Conservation (phyloP, 805 yeast genomes). For the Barnettozyma wickerhamii region DNA sequence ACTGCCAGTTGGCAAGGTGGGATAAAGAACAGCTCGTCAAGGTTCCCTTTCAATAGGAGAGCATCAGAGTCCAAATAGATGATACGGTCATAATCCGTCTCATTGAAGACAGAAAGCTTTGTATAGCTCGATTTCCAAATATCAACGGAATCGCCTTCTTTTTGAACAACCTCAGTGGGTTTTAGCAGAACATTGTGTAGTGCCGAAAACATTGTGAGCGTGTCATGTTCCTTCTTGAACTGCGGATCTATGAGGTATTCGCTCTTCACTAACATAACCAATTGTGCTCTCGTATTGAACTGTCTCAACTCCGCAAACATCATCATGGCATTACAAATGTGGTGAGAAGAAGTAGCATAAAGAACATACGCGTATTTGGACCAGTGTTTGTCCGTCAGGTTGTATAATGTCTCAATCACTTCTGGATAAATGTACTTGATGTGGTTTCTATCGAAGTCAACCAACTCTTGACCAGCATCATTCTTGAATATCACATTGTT, state of each 20-base stretch:
- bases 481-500: constrained; percentile 15
- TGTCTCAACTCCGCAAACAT: constrained; percentile 38
- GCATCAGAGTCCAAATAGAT: constrained; percentile 60
- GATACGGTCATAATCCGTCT: constrained; percentile 45
- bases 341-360: constrained; percentile 50
- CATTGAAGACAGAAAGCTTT: constrained; percentile 49
- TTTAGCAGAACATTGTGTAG: constrained; percentile 15
- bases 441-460: constrained; percentile 20
- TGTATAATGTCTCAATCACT: constrained; percentile 19
- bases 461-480: background rate
- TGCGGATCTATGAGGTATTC: constrained; percentile 23
- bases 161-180: constrained; percentile 16
- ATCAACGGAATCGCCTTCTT: constrained; percentile 11
- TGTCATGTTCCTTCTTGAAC: constrained; percentile 9
- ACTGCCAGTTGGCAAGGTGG: constrained; percentile 45
- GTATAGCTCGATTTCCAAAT: constrained; percentile 51
- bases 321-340: constrained; percentile 49
- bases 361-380: constrained; percentile 50
- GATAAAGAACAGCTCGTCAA: constrained; percentile 50
- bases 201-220: constrained; percentile 7
- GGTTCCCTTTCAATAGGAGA: constrained; percentile 30
- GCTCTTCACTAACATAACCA: constrained; percentile 40
- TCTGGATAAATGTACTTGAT: constrained; percentile 23
- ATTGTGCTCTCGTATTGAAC: constrained; percentile 38
- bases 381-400: constrained; percentile 32